A percentile compares a stretch with the other conserved stretches of the same genome.
Evolutionary conservation across 108 stramenopile genomes (phyloP).

Genomic region (Skeletonema costatum): DNA sequence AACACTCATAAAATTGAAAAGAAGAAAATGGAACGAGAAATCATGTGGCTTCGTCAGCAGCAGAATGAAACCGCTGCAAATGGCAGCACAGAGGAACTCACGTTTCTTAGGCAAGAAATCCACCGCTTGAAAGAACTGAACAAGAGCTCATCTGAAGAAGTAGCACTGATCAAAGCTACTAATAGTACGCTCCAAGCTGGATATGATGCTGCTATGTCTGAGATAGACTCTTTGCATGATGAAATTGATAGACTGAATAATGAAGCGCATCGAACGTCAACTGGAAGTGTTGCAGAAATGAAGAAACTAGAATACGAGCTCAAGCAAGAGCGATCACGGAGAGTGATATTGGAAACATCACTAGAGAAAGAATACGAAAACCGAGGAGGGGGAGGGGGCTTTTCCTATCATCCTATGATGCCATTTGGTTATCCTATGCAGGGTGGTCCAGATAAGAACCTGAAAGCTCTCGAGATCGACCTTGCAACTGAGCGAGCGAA

Average conservation of each 20-base stretch:
- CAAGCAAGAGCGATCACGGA: slow-evolving; percentile 31
- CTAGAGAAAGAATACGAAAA: slow-evolving; percentile 39
- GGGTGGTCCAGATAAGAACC: slow-evolving; percentile 13
- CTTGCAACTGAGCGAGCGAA: slow-evolving; percentile 38
- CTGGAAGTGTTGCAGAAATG: slow-evolving; percentile 6
- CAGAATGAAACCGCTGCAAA: background rate
- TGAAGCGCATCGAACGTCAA: background rate
- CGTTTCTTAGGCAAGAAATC: background rate
- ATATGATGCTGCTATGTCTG: slow-evolving; percentile 6
- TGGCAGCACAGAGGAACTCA: background rate
- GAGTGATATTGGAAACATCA: slow-evolving; percentile 32
- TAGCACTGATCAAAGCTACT: slow-evolving; percentile 6
- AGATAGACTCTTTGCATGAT: background rate
- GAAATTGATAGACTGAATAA: background rate
- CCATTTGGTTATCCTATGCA: slow-evolving; percentile 36
- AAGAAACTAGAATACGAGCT: slow-evolving; percentile 40
- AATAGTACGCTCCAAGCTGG: slow-evolving; percentile 25
- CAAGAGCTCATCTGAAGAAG: slow-evolving; percentile 9
- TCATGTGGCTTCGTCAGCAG: background rate
- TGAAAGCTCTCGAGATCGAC: slow-evolving; percentile 41
- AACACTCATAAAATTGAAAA: slow-evolving; percentile 24
- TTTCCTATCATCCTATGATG: slow-evolving; percentile 18
- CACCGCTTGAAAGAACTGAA: slow-evolving; percentile 9
- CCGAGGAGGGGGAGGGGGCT: slow-evolving; percentile 5
- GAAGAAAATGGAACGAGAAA: slow-evolving; percentile 16